A percentile compares a stretch with the other conserved stretches of the same genome.
phyloP scores from a whole-genome alignment of 1,284 basidiomycete genomes.

The Sanguinoderma infundibulare region DNA sequence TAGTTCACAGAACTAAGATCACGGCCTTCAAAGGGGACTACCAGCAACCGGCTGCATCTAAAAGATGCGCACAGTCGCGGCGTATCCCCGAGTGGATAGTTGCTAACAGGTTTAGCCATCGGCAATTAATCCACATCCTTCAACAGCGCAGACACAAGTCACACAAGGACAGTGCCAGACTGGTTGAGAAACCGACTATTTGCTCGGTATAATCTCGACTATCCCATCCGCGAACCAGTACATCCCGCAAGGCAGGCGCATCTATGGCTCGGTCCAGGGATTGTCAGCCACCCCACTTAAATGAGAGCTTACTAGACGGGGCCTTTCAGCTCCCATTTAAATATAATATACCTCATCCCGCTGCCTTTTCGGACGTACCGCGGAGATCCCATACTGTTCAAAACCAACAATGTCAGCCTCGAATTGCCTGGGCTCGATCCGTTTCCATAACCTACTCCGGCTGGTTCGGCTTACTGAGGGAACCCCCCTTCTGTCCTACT shows the following conservation, averaged over 20 bases:
- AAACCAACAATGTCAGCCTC: no score
- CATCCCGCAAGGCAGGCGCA: conserved; percentile 27
- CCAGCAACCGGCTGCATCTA: conserved; percentile 34
- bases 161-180: conserved; percentile 24
- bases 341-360: no score
- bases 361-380: not conserved
- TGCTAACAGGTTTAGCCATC: conserved; percentile 44
- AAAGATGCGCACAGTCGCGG: conserved; percentile 26
- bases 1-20: conserved; percentile 40
- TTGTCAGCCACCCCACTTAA: conserved; percentile 19
- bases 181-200: conserved; percentile 7
- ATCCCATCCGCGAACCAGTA: conserved; percentile 27
- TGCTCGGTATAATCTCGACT: conserved; percentile 8
- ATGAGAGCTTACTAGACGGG: conserved; percentile 15
- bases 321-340: conserved; percentile 9
- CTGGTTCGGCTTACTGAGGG: not conserved
- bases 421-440: not conserved
- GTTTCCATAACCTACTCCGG: not conserved
- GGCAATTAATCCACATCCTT: conserved; percentile 46
- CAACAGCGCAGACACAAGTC: conserved; percentile 26
- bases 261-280: conserved; percentile 31
- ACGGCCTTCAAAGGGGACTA: conserved; percentile 41
- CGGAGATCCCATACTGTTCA: not conserved
- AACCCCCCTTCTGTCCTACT: not conserved
- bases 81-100: conserved; percentile 42